phyloP scores from a whole-genome alignment of 495 filamentous ascomycete genomes.

The Alectoria sarmentosa region DNA sequence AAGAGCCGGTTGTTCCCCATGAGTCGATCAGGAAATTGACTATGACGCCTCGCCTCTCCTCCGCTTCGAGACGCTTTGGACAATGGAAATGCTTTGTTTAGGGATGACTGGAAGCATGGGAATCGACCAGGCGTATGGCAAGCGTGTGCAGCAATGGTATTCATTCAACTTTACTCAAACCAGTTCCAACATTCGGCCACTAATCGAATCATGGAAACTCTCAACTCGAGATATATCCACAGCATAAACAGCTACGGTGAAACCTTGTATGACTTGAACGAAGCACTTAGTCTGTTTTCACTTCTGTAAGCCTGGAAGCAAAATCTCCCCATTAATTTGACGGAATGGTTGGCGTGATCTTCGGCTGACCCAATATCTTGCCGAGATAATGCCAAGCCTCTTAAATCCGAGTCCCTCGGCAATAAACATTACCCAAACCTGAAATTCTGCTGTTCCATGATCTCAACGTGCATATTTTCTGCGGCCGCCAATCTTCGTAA shows the following conservation, averaged over 20 bases:
- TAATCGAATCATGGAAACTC: too few relatives aligned
- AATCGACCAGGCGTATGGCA: not conserved
- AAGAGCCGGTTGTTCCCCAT: not conserved
- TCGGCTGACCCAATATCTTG: too few relatives aligned
- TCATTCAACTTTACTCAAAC: not conserved
- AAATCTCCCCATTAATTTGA: too few relatives aligned
- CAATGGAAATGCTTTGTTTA: not conserved
- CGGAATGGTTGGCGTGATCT: too few relatives aligned
- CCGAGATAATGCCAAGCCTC: not conserved
- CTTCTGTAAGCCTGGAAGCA: too few relatives aligned
- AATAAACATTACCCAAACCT: not conserved
- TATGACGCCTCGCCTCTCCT: not conserved
- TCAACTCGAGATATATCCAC: too few relatives aligned
- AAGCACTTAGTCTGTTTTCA: too few relatives aligned
- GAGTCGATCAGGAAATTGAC: not conserved
- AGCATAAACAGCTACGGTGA: too few relatives aligned
- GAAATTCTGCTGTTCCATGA: not conserved
- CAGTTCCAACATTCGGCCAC: too few relatives aligned
- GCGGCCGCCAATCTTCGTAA: not conserved
- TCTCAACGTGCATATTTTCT: not conserved
- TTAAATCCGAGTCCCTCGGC: slow-evolving; percentile 3
- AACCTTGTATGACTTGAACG: too few relatives aligned
- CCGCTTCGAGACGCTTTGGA: not conserved
- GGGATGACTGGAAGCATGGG: not conserved
- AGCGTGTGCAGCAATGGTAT: not conserved